Evolutionary conservation across 768 basidiomycete genomes (phyloP), one percentile per base, ranked within the genome.

Genomic region (Mycena haematopus): DNA sequence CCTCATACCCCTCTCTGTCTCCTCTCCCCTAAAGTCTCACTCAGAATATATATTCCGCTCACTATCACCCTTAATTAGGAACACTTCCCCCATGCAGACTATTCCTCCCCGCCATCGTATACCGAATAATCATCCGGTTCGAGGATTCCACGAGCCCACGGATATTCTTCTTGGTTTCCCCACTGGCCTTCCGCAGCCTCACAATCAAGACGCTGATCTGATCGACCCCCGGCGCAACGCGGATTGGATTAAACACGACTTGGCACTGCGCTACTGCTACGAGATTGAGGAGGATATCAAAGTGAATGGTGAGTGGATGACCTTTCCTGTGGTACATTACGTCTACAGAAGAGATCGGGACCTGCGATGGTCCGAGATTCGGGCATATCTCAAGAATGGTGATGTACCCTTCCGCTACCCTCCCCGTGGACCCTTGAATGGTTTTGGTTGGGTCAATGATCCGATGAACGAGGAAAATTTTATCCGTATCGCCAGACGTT

Each of bases 271-370:
- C 8, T 56, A 56, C 14, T 47, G 22, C 24, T 47, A 56, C 31
- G 45, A 56, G 11, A 9, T 6, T 2, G n/a, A 15, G 6, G 31
- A 4, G 22, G 6, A 31, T 24, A 22, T 4, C 17, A 1, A 22
- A 2, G 11, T 47, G 2, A 45, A n/a, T 33, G 55, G 55, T 47
- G 45, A 56, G 55, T 38, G 31, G 27, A 1, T 13, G 13, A 15
- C 44, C 9, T 35, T 56, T 25, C 55, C 55, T 5, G 11, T 56
- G 6, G 33, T 36, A 33, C n/a, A 7, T 5, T 31, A 9, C 13
- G 45, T 56, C 19, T 56, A 56, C 31, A 44, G 55, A n/a, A 17
- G 55, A 1, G 55, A 56, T 21, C 55, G 55, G 6, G 55, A 46
- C 11, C 55, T 56, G 7, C 55, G 27, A 3, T 21, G 25, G 8